These are phyloP conservation scores for Selenicereus undatus DNA, from an alignment of 148 eudicot genomes.

Conservation along the genomic window DNA sequence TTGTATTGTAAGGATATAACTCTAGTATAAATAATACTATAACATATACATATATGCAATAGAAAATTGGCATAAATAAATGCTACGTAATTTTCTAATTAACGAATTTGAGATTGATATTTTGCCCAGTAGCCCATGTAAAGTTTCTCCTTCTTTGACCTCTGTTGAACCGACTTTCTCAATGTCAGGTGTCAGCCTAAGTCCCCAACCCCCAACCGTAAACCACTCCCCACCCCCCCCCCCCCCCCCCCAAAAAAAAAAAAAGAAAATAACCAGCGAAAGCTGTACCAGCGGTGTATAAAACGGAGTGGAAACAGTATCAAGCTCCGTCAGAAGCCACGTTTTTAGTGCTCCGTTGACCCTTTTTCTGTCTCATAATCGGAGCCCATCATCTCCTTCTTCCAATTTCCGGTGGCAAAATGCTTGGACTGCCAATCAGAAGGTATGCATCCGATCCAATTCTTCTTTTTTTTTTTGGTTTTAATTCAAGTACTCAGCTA, in stretches of 20 bases:
- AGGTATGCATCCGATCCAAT: background rate
- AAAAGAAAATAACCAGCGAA: too few species aligned
- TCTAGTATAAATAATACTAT: too few species aligned
- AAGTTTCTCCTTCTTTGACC: background rate
- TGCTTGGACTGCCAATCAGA: background rate
- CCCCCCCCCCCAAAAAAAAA: background rate
- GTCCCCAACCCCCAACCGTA: background rate
- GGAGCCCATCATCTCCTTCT: background rate
- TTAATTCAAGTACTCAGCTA: too few species aligned
- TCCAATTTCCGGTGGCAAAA: background rate
- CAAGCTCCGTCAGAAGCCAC: background rate
- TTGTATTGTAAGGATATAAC: too few species aligned
- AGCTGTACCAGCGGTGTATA: too few species aligned
- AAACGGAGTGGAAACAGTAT: background rate
- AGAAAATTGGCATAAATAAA: too few species aligned
- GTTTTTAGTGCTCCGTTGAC: background rate
- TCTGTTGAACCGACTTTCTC: background rate
- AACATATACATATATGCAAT: too few species aligned
- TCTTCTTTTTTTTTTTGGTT: too few species aligned
- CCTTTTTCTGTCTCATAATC: background rate
- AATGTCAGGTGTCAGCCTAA: background rate
- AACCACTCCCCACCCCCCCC: background rate
- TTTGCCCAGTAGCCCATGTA: too few species aligned
- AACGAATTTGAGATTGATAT: too few species aligned
- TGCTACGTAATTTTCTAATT: too few species aligned